Base-by-base conservation (phyloP, 306 rosid species). In the Pyrus bretschneideri region DNA sequence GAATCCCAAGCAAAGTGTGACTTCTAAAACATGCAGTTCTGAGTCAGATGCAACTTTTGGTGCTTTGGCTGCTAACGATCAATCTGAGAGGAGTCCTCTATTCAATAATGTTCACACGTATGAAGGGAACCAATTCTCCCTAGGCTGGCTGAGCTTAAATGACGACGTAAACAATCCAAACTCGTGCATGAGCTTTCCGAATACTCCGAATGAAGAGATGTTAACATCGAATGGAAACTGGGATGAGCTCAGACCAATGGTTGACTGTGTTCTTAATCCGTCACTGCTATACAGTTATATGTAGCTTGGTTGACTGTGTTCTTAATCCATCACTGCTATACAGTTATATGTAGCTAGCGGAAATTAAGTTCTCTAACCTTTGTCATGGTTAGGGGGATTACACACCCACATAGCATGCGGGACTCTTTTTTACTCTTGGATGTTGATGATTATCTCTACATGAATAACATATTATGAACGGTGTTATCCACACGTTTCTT, bases 221-320 rank as follows among this genome's bases (percentile, higher is more conserved):
- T 62, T 62, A 62, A 74, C 59, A 45, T 62, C 33, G 4, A 22
- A 63, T 46, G 70, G 61, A 23, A 74, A 63, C 78, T 74, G 78
- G 78, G 78, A 74, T 30, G 78, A 74, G 61, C 70, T 74, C 29
- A 74, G 78, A 45, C 78, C 78, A 62, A 74, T 74, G 78, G 51
- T 74, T 46, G 78, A 74, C 19, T 74, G 78, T 30, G 78, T 74
- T 74, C 78, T 74, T 27, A 74, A 74, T 45, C 46, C 78, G 2
- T 74, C 78, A 33, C 46, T 51, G 1, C 70, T 62, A 13, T 62
- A 44, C 30, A 30, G 31, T 15, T 44, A 2, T 19, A 61, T 57
- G 52, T 40, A 74, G 77, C 10, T 44, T 74, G 78, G 51, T 74
- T 46, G 78, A 74, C 19, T 74, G 78, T 30, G 78, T 74, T 74